Base-by-base conservation (phyloP, 2,329 filamentous ascomycete species). In the Fusarium azukiicola region DNA sequence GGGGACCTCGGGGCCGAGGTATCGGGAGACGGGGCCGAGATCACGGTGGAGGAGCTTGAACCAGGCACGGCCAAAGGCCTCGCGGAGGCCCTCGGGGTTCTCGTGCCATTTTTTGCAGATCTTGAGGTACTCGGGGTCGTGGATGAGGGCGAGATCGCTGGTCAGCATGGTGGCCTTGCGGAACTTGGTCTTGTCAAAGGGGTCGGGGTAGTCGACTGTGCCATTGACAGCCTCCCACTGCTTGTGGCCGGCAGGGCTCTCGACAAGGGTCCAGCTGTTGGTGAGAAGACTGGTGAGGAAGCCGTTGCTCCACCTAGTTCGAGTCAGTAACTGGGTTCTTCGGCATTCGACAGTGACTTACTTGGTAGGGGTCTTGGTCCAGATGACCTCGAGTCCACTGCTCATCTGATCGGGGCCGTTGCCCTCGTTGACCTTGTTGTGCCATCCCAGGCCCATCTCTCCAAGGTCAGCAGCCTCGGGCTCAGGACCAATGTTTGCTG, bases 11-110 rank as follows among this genome's bases (percentile, higher is more conserved):
- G 96, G 95, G 42, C 96, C 96, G 63, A 96, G 83, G 90, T 95
- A 97, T 84, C 94, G 95, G 36, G 91, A 85, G 70, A 92, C 90
- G 56, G 96, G 96, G 21, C 96, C 96, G 88, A 97, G 92, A 85
- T 97, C 96, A 88, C 96, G 95, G 89, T 97, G 96, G 46, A 95
- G 90, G 54, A 97, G 92, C 93, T 97, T 97, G 92, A 96, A 97
- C 96, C 96, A 97, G 19, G 96, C 96, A 67, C 93, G 92, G 32
- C 92, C 90, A 83, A 97, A 97, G 13, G 92, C 94, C 75, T 96
- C 93, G 70, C 90, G 91, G 50, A 97, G 91, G 89, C 96, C 88
- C 61, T 95, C 91, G 3, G 94, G 94, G 87, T 97, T 88, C 80
- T 93, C 92, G 63, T 95, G 89, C 92, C 94, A 97, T 82, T 91